These are phyloP conservation scores for Microsporum canis DNA, from an alignment of 2,329 filamentous ascomycete species.

Conservation along the genomic window DNA sequence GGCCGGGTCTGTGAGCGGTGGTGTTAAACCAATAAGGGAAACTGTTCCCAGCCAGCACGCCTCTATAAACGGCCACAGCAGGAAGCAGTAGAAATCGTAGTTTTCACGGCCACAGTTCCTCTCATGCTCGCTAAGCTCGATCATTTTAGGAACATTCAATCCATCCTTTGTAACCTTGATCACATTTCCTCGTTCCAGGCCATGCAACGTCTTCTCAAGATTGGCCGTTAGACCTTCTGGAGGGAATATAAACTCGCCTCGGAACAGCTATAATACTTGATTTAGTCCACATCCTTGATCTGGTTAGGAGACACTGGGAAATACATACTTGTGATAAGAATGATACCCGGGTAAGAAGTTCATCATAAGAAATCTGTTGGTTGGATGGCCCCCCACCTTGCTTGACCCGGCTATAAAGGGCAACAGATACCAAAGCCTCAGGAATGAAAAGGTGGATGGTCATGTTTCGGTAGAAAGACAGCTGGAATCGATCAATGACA, in stretches of 20 bases:
- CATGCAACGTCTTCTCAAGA: constrained; percentile 63
- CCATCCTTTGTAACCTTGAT: constrained; percentile 54
- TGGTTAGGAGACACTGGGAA: constrained; percentile 6
- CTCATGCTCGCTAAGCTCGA: constrained; percentile 68
- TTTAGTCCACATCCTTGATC: constrained; percentile 4
- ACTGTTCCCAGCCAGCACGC: constrained; percentile 85
- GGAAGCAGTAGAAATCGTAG: constrained; percentile 96
- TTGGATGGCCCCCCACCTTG: constrained; percentile 71
- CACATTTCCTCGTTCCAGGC: constrained; percentile 67
- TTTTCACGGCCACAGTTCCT: constrained; percentile 75
- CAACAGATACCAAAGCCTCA: constrained; percentile 78
- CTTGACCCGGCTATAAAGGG: constrained; percentile 85
- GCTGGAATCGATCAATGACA: constrained; percentile 88
- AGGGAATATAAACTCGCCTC: constrained; percentile 93
- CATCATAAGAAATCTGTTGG: constrained; percentile 65
- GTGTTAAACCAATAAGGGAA: constrained; percentile 73
- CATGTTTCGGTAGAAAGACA: constrained; percentile 99
- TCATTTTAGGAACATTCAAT: constrained; percentile 45
- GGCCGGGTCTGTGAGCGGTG: constrained; percentile 49
- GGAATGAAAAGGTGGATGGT: constrained; percentile 96
- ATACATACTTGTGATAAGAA: constrained; percentile 61
- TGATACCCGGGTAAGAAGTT: constrained; percentile 64
- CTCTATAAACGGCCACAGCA: constrained; percentile 98
- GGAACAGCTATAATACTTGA: constrained; percentile 54
- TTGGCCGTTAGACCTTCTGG: constrained; percentile 73